These are phyloP conservation scores for Nicotiana noctiflora DNA, from an alignment of 257 asterid species.

Conservation along the genomic window DNA sequence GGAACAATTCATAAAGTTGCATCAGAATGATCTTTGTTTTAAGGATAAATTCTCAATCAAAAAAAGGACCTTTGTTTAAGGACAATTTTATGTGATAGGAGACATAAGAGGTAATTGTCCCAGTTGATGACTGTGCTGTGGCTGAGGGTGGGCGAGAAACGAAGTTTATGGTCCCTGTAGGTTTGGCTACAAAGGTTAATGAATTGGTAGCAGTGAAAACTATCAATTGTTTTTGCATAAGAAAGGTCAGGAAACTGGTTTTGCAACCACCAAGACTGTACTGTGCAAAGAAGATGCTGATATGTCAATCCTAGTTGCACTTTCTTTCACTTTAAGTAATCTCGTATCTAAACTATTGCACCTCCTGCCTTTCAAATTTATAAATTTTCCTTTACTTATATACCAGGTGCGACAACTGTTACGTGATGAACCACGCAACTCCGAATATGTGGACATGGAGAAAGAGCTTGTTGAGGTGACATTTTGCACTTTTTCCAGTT, in stretches of 20 bases:
- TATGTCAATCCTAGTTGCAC: background rate
- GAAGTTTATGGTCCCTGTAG: background rate
- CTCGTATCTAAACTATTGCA: background rate
- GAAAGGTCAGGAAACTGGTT: background rate
- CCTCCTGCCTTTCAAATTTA: background rate
- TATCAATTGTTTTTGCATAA: background rate
- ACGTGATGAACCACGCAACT: constrained; percentile 68
- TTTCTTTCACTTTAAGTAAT: background rate
- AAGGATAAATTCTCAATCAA: background rate
- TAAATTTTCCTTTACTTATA: background rate
- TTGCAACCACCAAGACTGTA: background rate
- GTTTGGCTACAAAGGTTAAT: background rate
- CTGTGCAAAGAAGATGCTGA: background rate
- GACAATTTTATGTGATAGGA: background rate
- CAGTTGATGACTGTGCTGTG: background rate
- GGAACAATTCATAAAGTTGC: background rate
- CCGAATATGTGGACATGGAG: constrained; percentile 92
- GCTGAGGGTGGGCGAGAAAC: background rate
- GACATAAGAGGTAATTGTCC: background rate
- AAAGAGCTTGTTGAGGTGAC: constrained; percentile 94
- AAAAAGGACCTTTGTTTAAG: background rate
- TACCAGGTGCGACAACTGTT: constrained; percentile 62
- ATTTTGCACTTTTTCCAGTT: constrained; percentile 2
- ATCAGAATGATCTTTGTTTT: background rate
- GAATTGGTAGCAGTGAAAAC: background rate